Evolutionary conservation across 2,329 filamentous ascomycete genomes (phyloP).

Genomic region (Chaetomium globosum): DNA sequence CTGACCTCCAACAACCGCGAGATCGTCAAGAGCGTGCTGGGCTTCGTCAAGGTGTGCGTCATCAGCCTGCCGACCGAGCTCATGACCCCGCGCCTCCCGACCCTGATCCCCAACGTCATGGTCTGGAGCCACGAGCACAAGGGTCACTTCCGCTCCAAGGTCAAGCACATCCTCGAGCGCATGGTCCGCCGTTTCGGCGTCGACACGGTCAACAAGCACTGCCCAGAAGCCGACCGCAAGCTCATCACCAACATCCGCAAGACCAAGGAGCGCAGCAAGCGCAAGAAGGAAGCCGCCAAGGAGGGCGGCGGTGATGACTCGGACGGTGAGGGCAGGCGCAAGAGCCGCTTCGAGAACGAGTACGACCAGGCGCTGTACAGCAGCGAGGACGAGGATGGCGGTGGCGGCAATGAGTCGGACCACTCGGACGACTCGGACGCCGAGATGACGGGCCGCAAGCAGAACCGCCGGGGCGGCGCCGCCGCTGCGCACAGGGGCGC

Average conservation of each 20-base stretch:
- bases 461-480: conserved; percentile 50
- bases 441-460: conserved; percentile 47
- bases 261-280: conserved; percentile 86
- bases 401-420: conserved; percentile 35
- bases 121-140: conserved; percentile 98
- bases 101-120: conserved; percentile 85
- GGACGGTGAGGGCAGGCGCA: conserved; percentile 53
- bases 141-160: conserved; percentile 92
- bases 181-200: conserved; percentile 91
- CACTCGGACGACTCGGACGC: conserved; percentile 63
- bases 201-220: conserved; percentile 75
- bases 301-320: conserved; percentile 60
- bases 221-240: conserved; percentile 85
- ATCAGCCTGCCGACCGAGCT: conserved; percentile 80
- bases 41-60: conserved; percentile 94
- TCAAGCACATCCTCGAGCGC: conserved; percentile 95
- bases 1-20: conserved; percentile 95
- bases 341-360: conserved; percentile 80
- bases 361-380: conserved; percentile 97
- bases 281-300: conserved; percentile 73
- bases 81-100: conserved; percentile 74
- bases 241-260: conserved; percentile 94
- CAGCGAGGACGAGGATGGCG: conserved; percentile 55
- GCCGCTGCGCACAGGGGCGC: conserved; percentile 57
- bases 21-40: conserved; percentile 90